Evolutionary conservation across 2,329 filamentous ascomycete genomes (phyloP).

Genomic region (Coleophoma eucalyptorum): DNA sequence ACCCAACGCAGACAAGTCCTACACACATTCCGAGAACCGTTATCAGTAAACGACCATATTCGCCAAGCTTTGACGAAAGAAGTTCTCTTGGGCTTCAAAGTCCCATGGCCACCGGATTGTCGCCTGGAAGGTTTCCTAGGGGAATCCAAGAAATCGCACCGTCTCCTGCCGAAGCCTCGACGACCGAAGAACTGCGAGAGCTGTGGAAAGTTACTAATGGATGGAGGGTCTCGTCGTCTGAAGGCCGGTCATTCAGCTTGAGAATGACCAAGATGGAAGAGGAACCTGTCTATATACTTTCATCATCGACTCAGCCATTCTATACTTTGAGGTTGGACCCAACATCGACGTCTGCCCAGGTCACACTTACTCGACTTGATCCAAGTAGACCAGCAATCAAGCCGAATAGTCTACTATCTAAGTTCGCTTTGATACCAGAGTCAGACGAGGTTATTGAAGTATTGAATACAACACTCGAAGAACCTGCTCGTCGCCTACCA

Average conservation of each 20-base stretch:
- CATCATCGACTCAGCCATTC: conserved; percentile 58
- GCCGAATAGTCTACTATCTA: conserved; percentile 12
- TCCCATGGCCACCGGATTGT: conserved; percentile 18
- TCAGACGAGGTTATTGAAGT: conserved; percentile 35
- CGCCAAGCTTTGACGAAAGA: conserved; percentile 23
- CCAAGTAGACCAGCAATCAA: conserved; percentile 44
- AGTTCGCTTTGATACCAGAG: conserved; percentile 14
- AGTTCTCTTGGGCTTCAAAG: conserved; percentile 22
- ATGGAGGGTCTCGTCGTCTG: conserved; percentile 57
- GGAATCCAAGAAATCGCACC: conserved; percentile 21
- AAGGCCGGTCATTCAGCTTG: conserved; percentile 57
- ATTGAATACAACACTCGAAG: conserved; percentile 54
- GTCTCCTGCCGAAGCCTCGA: conserved; percentile 21
- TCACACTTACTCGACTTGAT: conserved; percentile 56
- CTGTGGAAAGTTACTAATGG: conserved; percentile 70
- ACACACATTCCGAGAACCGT: conserved; percentile 59
- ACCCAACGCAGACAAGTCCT: conserved; percentile 61
- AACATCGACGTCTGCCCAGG: conserved; percentile 58
- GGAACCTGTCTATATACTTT: conserved; percentile 63
- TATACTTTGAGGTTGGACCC: conserved; percentile 64
- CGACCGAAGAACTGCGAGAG: conserved; percentile 56
- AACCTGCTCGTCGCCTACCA: conserved; percentile 45
- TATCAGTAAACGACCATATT: conserved; percentile 64
- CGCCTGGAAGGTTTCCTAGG: conserved; percentile 21
- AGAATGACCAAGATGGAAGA: conserved; percentile 52